These are phyloP conservation scores for Stagonosporopsis rhizophila DNA, from an alignment of 2,329 filamentous ascomycete species.

Conservation along the genomic window DNA sequence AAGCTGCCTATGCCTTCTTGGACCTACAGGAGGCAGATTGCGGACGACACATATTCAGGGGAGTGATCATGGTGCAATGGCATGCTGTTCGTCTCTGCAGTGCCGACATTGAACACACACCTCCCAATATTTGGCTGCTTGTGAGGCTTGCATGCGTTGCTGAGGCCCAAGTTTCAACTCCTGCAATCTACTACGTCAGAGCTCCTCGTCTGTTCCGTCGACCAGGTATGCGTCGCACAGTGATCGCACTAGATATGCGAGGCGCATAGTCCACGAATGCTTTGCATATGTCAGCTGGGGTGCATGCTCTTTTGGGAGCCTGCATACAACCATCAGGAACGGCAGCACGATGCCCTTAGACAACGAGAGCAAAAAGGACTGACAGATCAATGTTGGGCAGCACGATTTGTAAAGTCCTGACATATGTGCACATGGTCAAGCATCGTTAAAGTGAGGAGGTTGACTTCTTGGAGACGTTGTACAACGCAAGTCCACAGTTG, in stretches of 20 bases:
- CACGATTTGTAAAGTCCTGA: neutral
- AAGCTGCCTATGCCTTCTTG: neutral
- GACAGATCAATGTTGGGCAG: neutral
- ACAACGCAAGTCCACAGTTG: slow-evolving; percentile 1
- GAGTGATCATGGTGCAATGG: neutral
- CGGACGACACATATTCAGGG: neutral
- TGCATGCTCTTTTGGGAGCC: neutral
- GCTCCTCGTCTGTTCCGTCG: neutral
- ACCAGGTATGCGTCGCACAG: slow-evolving; percentile 4
- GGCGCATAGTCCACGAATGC: slow-evolving; percentile 6
- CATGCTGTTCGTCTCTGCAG: neutral
- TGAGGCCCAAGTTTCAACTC: neutral
- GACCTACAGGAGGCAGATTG: neutral
- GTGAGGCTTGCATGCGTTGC: neutral
- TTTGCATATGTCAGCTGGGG: slow-evolving; percentile 7
- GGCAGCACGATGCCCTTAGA: neutral
- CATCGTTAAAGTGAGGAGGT: neutral
- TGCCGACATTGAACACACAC: neutral
- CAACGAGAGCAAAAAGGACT: neutral
- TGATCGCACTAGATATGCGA: neutral
- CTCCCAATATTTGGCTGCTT: neutral
- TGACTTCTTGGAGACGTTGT: neutral
- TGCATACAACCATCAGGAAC: neutral
- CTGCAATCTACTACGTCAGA: slow-evolving; percentile 8
- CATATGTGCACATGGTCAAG: neutral